Evolutionary conservation across 768 basidiomycete species (phyloP).

Genomic region (Lactifluus piperatus): DNA sequence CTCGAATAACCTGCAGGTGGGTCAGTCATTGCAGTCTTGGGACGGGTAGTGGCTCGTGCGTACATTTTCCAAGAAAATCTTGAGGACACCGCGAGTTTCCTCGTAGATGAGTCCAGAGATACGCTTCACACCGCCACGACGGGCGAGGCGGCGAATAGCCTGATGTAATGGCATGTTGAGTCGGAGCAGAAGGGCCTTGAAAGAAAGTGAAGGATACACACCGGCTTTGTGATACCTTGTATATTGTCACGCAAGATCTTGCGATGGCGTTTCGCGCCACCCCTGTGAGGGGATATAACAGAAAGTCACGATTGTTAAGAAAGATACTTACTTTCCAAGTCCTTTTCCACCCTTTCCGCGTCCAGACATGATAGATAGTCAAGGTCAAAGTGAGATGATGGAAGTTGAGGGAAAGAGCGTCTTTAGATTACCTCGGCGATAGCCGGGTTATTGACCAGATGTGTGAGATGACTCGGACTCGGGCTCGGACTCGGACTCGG

Average conservation of each 20-base stretch:
- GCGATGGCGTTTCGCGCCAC: conserved; percentile 40
- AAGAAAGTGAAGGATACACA: conserved; percentile 13
- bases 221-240: conserved; percentile 43
- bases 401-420: neutral
- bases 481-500: neutral
- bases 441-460: neutral
- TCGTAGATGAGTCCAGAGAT: conserved; percentile 52
- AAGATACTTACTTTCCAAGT: conserved; percentile 31
- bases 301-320: neutral
- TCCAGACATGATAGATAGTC: conserved; percentile 32
- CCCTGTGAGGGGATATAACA: conserved; percentile 9
- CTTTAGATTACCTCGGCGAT: conserved; percentile 11
- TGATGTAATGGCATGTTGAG: conserved; percentile 14
- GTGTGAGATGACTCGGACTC: too few species aligned
- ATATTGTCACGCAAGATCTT: conserved; percentile 41
- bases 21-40: neutral
- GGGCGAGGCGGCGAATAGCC: conserved; percentile 48
- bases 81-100: conserved; percentile 58
- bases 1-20: conserved; percentile 35
- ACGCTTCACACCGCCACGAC: conserved; percentile 62
- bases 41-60: conserved; percentile 22
- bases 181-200: neutral
- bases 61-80: conserved; percentile 50
- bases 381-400: too few species aligned
- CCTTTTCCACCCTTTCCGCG: conserved; percentile 42